phyloP scores from a whole-genome alignment of 495 filamentous ascomycete species.

The Neurospora discreta region DNA sequence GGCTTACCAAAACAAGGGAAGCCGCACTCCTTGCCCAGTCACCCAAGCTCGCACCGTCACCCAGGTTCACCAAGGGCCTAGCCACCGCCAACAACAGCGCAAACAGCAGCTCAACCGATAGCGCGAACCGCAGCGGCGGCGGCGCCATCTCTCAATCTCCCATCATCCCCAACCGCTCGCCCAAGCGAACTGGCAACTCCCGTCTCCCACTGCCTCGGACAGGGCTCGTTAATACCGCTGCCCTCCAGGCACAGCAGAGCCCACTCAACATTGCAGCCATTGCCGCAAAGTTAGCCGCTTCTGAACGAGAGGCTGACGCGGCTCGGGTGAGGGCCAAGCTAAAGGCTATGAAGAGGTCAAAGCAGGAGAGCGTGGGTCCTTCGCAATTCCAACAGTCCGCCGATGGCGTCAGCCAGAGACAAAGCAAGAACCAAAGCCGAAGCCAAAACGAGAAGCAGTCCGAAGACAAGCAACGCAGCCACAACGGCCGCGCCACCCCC shows the following conservation, averaged over 20 bases:
- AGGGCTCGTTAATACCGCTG: slow-evolving; percentile 5
- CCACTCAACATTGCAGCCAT: slow-evolving; percentile 43
- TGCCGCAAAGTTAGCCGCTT: slow-evolving; percentile 43
- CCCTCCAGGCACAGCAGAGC: slow-evolving; percentile 32
- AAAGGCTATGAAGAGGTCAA: slow-evolving; percentile 29
- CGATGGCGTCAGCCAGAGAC: not conserved
- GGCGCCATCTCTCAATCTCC: not conserved
- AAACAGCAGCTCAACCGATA: slow-evolving; percentile 5
- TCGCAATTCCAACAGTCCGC: slow-evolving; percentile 1
- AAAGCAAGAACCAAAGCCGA: not conserved
- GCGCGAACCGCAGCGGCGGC: slow-evolving; percentile 6
- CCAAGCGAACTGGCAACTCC: slow-evolving; percentile 19
- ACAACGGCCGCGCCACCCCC: slow-evolving; percentile 1
- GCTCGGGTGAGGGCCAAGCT: slow-evolving; percentile 45
- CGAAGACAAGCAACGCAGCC: not conserved
- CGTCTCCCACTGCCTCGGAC: slow-evolving; percentile 30
- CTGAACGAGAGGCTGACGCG: slow-evolving; percentile 45
- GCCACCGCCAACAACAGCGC: slow-evolving; percentile 2
- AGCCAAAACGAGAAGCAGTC: not conserved
- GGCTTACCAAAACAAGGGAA: not conserved
- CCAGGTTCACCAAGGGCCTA: not conserved
- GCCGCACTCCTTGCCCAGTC: not conserved
- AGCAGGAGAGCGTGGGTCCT: slow-evolving; percentile 2
- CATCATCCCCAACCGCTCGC: slow-evolving; percentile 9
- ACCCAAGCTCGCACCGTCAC: not conserved